Conservation (phyloP, 2,329 filamentous ascomycete species). For the Aspergillus pseudonomiae region DNA sequence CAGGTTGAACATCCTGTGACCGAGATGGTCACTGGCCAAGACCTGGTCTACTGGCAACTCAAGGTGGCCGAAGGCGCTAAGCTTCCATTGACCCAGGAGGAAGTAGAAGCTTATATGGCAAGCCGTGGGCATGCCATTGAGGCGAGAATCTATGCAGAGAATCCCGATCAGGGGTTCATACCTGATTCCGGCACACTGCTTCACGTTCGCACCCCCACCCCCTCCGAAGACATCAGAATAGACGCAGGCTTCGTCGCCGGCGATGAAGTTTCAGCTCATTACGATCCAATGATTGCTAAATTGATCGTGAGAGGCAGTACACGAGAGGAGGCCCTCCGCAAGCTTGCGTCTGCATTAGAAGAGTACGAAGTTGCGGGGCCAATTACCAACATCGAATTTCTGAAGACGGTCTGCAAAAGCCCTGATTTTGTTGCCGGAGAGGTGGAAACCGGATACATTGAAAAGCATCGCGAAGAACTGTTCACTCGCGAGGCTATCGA, state of each 20-base stretch:
- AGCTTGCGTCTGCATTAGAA: conserved; percentile 76
- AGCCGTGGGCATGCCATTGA: conserved; percentile 86
- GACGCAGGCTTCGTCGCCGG: conserved; percentile 92
- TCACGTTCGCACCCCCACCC: conserved; percentile 74
- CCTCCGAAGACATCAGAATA: conserved; percentile 76
- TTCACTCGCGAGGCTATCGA: conserved; percentile 66
- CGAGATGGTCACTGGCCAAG: conserved; percentile 74
- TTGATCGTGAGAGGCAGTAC: conserved; percentile 85
- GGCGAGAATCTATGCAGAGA: conserved; percentile 95
- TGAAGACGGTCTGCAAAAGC: conserved; percentile 83
- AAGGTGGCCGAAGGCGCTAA: conserved; percentile 74
- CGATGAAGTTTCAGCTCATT: conserved; percentile 89
- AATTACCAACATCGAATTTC: conserved; percentile 94
- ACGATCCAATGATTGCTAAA: conserved; percentile 99
- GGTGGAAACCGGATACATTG: conserved; percentile 95
- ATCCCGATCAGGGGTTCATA: conserved; percentile 86
- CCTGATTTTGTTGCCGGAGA: conserved; percentile 81
- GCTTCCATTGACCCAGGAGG: conserved; percentile 66
- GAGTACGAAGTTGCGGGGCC: conserved; percentile 92
- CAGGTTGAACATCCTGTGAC: conserved; percentile 98
- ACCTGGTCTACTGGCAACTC: conserved; percentile 95
- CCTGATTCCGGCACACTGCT: conserved; percentile 89
- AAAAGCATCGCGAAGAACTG: conserved; percentile 79
- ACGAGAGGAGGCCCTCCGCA: conserved; percentile 78
- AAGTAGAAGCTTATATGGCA: conserved; percentile 71